phyloP scores from a whole-genome alignment of 2,329 filamentous ascomycete species.

The Huntiella savannae region DNA sequence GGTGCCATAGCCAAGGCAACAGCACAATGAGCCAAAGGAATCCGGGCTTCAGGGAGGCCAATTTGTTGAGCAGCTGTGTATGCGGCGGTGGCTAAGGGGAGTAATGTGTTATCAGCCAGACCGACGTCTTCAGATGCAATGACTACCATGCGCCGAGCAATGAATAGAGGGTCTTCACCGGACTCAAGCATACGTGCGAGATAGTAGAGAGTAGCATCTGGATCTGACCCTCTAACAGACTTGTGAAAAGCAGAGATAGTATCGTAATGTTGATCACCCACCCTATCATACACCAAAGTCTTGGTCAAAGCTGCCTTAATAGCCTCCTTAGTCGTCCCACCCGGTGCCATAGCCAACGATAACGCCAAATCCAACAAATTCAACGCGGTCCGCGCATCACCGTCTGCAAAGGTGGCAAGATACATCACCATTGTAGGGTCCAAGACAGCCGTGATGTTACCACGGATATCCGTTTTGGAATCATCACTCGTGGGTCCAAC shows the following conservation, averaged over 20 bases:
- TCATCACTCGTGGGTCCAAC: not conserved
- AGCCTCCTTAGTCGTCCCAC: slow-evolving; percentile 49
- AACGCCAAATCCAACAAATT: slow-evolving; percentile 84
- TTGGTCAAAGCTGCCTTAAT: slow-evolving; percentile 75
- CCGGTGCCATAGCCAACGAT: slow-evolving; percentile 42
- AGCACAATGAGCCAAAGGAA: slow-evolving; percentile 73
- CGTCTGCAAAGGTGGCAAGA: slow-evolving; percentile 71
- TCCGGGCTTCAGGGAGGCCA: slow-evolving; percentile 85
- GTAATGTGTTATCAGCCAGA: slow-evolving; percentile 66
- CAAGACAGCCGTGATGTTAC: slow-evolving; percentile 30
- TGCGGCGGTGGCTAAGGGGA: slow-evolving; percentile 67
- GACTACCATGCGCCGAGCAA: slow-evolving; percentile 82
- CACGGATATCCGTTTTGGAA: not conserved
- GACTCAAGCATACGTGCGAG: slow-evolving; percentile 89
- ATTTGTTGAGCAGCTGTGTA: slow-evolving; percentile 84
- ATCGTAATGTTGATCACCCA: slow-evolving; percentile 93
- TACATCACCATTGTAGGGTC: slow-evolving; percentile 63
- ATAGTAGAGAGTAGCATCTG: slow-evolving; percentile 85
- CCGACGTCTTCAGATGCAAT: slow-evolving; percentile 91
- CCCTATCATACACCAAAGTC: slow-evolving; percentile 85
- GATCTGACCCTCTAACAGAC: slow-evolving; percentile 67
- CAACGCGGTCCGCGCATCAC: slow-evolving; percentile 79
- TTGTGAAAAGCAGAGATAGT: slow-evolving; percentile 97
- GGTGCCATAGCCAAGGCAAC: slow-evolving; percentile 63
- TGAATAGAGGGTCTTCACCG: slow-evolving; percentile 81